Evolutionary conservation across 768 basidiomycete species (phyloP).

Genomic region (Mycena vitilis): DNA sequence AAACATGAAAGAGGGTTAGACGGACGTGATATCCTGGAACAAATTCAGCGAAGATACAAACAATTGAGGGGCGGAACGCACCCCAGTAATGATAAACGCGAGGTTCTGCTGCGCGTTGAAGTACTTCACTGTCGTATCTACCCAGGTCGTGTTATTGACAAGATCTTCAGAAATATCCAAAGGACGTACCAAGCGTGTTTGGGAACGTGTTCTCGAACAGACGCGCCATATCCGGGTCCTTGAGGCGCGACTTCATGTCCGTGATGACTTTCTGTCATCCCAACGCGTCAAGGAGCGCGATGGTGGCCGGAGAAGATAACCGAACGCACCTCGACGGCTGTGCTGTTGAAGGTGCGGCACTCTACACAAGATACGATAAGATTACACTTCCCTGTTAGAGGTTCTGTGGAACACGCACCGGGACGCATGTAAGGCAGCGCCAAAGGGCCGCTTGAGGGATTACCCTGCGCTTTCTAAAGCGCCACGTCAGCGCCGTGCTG

Average conservation of each 20-base stretch:
- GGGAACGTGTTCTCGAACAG: slow-evolving; percentile 88
- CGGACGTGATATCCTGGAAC: slow-evolving; percentile 78
- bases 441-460: slow-evolving; percentile 68
- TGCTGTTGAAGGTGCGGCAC: slow-evolving; percentile 82
- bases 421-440: slow-evolving; percentile 81
- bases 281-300: slow-evolving; percentile 5
- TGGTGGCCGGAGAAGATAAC: neutral
- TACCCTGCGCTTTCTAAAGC: slow-evolving; percentile 68
- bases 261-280: slow-evolving; percentile 68
- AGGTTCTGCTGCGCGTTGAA: slow-evolving; percentile 66
- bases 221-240: slow-evolving; percentile 81
- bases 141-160: slow-evolving; percentile 9
- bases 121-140: slow-evolving; percentile 85
- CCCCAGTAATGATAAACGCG: slow-evolving; percentile 86
- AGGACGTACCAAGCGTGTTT: slow-evolving; percentile 73
- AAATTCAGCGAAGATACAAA: too few relatives aligned
- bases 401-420: neutral
- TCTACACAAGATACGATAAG: slow-evolving; percentile 40
- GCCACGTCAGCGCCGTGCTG: neutral
- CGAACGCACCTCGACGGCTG: slow-evolving; percentile 70
- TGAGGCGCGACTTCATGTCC: slow-evolving; percentile 77
- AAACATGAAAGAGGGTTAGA: slow-evolving; percentile 6
- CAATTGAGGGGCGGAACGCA: slow-evolving; percentile 33
- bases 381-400: neutral
- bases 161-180: neutral